These are phyloP conservation scores for Diutina mesorugosa DNA, from an alignment of 1,139 yeast species.

Conservation along the genomic window DNA sequence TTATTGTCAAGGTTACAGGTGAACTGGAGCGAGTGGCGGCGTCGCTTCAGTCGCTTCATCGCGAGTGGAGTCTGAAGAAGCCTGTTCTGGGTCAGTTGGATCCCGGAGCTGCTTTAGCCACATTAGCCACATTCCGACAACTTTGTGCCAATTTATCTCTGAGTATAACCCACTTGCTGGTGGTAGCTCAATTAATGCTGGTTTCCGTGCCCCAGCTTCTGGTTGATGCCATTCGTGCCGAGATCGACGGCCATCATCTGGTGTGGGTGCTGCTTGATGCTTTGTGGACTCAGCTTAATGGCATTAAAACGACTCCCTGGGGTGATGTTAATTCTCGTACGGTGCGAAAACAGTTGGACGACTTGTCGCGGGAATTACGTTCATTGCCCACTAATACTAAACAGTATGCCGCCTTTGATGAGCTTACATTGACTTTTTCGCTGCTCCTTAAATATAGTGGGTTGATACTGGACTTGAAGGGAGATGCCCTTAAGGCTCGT, in stretches of 20 bases:
- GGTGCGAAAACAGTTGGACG: not conserved
- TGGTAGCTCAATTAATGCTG: constrained; percentile 14
- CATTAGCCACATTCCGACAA: constrained; percentile 29
- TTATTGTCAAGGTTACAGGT: constrained; percentile 27
- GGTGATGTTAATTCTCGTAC: not conserved
- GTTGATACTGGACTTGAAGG: constrained; percentile 5
- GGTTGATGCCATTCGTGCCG: not conserved
- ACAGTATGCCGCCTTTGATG: not conserved
- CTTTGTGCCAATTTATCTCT: constrained; percentile 9
- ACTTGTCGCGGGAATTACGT: not conserved
- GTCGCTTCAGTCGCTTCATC: constrained; percentile 12
- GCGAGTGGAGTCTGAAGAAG: constrained; percentile 37
- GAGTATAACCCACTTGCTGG: not conserved
- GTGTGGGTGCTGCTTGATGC: constrained; percentile 29
- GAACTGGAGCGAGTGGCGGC: constrained; percentile 29
- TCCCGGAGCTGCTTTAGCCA: constrained; percentile 39
- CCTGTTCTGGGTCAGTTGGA: constrained; percentile 31
- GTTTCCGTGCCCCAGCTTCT: not conserved
- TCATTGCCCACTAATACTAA: not conserved
- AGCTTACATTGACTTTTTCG: constrained; percentile 48
- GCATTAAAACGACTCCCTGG: not conserved
- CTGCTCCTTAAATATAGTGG: constrained; percentile 11
- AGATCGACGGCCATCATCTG: not conserved
- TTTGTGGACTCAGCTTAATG: not conserved
- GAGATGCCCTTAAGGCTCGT: constrained; percentile 5